Evolutionary conservation across 2,329 filamentous ascomycete genomes (phyloP).

Genomic region (Aurifilum marmelostoma): DNA sequence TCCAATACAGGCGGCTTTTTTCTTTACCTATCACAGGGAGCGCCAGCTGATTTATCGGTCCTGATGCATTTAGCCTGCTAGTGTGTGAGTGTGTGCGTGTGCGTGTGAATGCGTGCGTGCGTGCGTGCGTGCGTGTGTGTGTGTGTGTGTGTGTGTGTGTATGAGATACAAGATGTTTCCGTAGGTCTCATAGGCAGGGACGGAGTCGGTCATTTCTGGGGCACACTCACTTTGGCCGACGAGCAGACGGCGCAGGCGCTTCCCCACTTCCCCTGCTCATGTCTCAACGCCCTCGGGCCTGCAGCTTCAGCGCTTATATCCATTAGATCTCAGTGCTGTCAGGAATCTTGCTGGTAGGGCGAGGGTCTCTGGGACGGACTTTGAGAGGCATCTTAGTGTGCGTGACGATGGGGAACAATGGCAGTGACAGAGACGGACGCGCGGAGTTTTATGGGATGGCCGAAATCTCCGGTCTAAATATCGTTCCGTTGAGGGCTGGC

Average conservation of each 20-base stretch:
- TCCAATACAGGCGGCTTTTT: not conserved
- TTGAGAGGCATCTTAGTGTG: not conserved
- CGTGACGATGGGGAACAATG: not conserved
- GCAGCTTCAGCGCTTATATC: conserved; percentile 1
- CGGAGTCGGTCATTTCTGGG: not conserved
- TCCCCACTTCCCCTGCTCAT: conserved; percentile 27
- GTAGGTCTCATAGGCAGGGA: no score
- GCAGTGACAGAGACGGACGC: not conserved
- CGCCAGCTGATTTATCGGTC: not conserved
- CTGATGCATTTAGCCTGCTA: conserved; percentile 28
- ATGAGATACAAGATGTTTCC: no score
- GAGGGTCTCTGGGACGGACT: conserved; percentile 1
- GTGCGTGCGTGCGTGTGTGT: no score
- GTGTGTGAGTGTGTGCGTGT: not conserved
- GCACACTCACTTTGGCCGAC: conserved; percentile 24
- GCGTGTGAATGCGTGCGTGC: no score
- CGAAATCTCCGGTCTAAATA: not conserved
- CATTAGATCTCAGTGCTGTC: not conserved
- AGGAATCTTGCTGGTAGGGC: not conserved
- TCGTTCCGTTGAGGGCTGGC: not conserved
- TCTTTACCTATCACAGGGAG: conserved; percentile 37
- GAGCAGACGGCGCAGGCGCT: conserved; percentile 27
- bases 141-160: no score
- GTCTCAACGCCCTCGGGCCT: not conserved
- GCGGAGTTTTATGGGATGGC: conserved; percentile 4